Percentiles rank a stretch among this genome's conserved stretches.
Evolutionary conservation across 768 basidiomycete genomes (phyloP).

Genomic region (Suillus subalutaceus): DNA sequence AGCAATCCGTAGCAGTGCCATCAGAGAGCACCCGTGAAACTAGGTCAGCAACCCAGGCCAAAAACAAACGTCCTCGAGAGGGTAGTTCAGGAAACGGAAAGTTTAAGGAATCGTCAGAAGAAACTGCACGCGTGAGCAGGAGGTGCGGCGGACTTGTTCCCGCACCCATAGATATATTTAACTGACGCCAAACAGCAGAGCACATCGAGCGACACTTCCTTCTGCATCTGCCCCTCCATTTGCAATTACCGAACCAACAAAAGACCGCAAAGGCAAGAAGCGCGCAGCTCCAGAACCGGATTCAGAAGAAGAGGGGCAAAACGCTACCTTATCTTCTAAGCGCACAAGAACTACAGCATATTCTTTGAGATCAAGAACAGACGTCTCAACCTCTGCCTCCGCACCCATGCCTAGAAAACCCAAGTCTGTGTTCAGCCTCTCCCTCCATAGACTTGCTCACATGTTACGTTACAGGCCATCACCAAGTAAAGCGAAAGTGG

Average conservation of each 20-base stretch:
- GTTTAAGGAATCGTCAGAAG: slow-evolving; percentile 60
- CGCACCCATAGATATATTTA: slow-evolving; percentile 24
- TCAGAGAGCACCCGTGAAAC: slow-evolving; percentile 49
- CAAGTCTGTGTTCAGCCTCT: slow-evolving; percentile 44
- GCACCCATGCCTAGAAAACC: slow-evolving; percentile 77
- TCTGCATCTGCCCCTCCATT: slow-evolving; percentile 43
- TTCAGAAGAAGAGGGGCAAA: slow-evolving; percentile 66
- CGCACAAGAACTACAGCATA: slow-evolving; percentile 65
- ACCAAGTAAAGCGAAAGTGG: slow-evolving; percentile 60
- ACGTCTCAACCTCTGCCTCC: slow-evolving; percentile 42
- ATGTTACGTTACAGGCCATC: slow-evolving; percentile 42
- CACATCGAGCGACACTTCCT: slow-evolving; percentile 58
- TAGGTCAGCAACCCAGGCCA: slow-evolving; percentile 39
- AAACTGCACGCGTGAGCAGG: slow-evolving; percentile 55
- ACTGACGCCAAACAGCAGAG: slow-evolving; percentile 45
- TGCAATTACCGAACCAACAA: slow-evolving; percentile 75
- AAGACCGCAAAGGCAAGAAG: slow-evolving; percentile 91
- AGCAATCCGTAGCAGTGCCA: slow-evolving; percentile 40
- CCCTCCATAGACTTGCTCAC: slow-evolving; percentile 14
- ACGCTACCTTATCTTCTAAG: slow-evolving; percentile 51
- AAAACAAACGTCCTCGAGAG: slow-evolving; percentile 56
- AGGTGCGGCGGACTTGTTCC: slow-evolving; percentile 48
- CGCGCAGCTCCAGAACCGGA: slow-evolving; percentile 74
- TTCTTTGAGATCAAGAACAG: slow-evolving; percentile 64
- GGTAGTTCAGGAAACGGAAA: slow-evolving; percentile 58